A percentile compares a stretch with the other conserved stretches of the same genome.
Evolutionary conservation across 2,329 filamentous ascomycete genomes (phyloP).

Genomic region (Colletotrichum sp.): DNA sequence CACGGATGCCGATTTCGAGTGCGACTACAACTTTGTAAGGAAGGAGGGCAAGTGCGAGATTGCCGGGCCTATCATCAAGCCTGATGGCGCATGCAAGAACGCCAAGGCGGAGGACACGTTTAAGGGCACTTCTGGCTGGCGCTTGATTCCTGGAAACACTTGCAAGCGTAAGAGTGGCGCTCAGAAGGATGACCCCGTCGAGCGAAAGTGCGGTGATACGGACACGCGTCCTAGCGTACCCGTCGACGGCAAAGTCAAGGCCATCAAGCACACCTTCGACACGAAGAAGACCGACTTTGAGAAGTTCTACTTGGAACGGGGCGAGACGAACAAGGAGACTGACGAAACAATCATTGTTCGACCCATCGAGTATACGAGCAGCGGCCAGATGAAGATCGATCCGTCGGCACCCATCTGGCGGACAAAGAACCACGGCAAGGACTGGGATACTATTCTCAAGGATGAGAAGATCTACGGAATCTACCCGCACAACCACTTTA

Average conservation of each 20-base stretch:
- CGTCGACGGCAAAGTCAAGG: slow-evolving; percentile 70
- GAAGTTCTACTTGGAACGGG: slow-evolving; percentile 80
- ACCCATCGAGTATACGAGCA: slow-evolving; percentile 41
- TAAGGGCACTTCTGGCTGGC: slow-evolving; percentile 87
- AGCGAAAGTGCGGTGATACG: slow-evolving; percentile 76
- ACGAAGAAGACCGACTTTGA: slow-evolving; percentile 57
- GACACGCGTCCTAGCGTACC: slow-evolving; percentile 51
- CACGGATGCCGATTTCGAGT: slow-evolving; percentile 87
- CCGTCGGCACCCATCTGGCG: slow-evolving; percentile 65
- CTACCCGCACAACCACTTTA: slow-evolving; percentile 79
- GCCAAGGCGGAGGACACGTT: slow-evolving; percentile 73
- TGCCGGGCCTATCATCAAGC: slow-evolving; percentile 65
- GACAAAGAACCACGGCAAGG: slow-evolving; percentile 87
- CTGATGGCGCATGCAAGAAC: slow-evolving; percentile 74
- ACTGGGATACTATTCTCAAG: slow-evolving; percentile 75
- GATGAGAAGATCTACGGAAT: slow-evolving; percentile 74
- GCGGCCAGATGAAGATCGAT: slow-evolving; percentile 40
- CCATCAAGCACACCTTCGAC: slow-evolving; percentile 67
- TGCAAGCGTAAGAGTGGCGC: slow-evolving; percentile 67
- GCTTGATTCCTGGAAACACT: slow-evolving; percentile 84
- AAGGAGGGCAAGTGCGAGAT: slow-evolving; percentile 67
- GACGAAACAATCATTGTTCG: slow-evolving; percentile 76
- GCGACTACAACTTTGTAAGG: slow-evolving; percentile 88
- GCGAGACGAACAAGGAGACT: slow-evolving; percentile 63
- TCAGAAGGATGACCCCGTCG: slow-evolving; percentile 74